A percentile compares a stretch with the other conserved stretches of the same genome.
Evolutionary conservation across 139 green algal species (phyloP).

Genomic region (Picochlorum sp.): DNA sequence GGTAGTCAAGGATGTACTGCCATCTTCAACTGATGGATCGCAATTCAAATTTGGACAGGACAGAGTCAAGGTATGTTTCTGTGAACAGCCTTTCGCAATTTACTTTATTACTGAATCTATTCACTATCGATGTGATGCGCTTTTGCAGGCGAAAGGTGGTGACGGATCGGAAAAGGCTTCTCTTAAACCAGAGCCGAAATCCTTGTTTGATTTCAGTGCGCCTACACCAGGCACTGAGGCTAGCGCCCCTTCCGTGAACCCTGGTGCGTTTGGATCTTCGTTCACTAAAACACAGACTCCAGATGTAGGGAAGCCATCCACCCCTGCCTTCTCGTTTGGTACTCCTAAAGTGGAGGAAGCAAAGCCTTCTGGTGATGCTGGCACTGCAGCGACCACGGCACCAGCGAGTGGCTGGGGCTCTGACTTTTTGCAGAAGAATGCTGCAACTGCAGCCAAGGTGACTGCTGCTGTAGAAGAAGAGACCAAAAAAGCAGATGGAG

Average conservation of each 20-base stretch:
- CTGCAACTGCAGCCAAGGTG: conserved; percentile 6
- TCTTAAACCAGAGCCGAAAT: neutral
- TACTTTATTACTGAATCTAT: too few species aligned
- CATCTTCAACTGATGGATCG: too few species aligned
- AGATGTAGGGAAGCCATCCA: neutral
- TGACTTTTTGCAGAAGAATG: conserved; percentile 19
- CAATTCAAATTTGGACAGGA: too few species aligned
- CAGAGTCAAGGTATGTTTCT: too few species aligned
- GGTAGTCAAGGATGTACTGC: too few species aligned
- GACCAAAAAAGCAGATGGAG: neutral
- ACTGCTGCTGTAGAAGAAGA: conserved; percentile 17
- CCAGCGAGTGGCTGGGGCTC: conserved; percentile 18
- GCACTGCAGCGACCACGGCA: neutral
- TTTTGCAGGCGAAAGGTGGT: neutral
- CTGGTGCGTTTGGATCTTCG: neutral
- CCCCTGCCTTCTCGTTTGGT: too few species aligned
- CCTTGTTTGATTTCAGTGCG: neutral
- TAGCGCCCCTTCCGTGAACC: neutral
- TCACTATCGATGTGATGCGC: too few species aligned
- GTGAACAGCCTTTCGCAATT: neutral
- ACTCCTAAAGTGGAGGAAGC: neutral
- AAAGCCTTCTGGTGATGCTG: neutral
- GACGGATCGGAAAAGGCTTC: neutral
- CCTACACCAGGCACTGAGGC: neutral
- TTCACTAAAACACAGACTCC: neutral